Percentiles rank a stretch among this genome's conserved stretches.
These are phyloP conservation scores for Ophiosphaerella korrae DNA, from an alignment of 2,329 filamentous ascomycete genomes.

Conservation along the genomic window DNA sequence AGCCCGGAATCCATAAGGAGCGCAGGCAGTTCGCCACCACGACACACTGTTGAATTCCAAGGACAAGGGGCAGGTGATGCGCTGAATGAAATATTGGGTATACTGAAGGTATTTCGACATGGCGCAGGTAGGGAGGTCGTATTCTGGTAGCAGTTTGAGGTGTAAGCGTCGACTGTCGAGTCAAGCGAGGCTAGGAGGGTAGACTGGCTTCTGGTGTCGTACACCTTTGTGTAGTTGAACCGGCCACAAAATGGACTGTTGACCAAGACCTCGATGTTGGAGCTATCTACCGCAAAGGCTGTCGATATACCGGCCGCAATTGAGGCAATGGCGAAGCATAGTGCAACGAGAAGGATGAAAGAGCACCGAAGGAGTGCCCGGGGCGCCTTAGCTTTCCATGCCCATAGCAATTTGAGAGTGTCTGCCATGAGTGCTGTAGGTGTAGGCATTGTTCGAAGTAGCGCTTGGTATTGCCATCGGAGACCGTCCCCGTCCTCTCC, in stretches of 20 bases:
- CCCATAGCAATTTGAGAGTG: constrained; percentile 21
- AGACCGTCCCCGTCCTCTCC: constrained; percentile 14
- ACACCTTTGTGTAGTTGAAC: constrained; percentile 3
- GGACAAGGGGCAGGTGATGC: neutral
- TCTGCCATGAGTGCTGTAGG: constrained; percentile 20
- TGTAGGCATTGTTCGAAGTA: constrained; percentile 21
- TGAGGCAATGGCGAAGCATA: constrained; percentile 11
- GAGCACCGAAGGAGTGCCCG: constrained; percentile 11
- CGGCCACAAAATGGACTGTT: constrained; percentile 8
- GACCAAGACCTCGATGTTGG: constrained; percentile 16
- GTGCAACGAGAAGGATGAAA: constrained; percentile 6
- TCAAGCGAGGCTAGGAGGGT: neutral
- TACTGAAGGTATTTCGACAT: constrained; percentile 1
- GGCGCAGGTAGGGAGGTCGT: neutral
- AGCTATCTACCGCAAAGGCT: constrained; percentile 16
- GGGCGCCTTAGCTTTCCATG: constrained; percentile 14
- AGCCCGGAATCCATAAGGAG: constrained; percentile 6
- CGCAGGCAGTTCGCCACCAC: neutral
- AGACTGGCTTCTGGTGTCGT: neutral
- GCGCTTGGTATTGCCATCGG: constrained; percentile 22
- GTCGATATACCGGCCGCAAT: constrained; percentile 23
- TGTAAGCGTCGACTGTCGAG: neutral
- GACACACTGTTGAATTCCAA: constrained; percentile 1
- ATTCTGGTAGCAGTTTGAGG: neutral
- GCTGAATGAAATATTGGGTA: constrained; percentile 2